A percentile compares a stretch with the other conserved stretches of the same genome.
These are phyloP conservation scores for Stachybotrys echinatus DNA, from an alignment of 2,329 filamentous ascomycete genomes.

Conservation along the genomic window DNA sequence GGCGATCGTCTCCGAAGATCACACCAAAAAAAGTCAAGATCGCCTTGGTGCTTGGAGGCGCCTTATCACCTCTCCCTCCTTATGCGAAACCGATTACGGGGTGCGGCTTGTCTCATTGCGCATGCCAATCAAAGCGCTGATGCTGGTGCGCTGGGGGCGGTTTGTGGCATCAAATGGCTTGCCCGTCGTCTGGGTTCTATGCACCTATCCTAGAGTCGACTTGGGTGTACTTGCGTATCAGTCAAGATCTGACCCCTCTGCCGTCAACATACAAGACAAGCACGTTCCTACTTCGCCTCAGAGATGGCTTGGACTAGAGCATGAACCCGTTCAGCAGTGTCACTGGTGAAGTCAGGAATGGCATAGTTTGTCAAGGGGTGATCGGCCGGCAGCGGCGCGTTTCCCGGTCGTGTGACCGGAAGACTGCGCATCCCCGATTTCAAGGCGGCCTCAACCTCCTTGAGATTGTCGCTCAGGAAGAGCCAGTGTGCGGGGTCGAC, in stretches of 20 bases:
- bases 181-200: too few species aligned
- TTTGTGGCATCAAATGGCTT: background rate
- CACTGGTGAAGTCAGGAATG: slow-evolving; percentile 26
- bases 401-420: slow-evolving; percentile 64
- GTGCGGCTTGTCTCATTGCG: background rate
- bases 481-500: slow-evolving; percentile 51
- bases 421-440: slow-evolving; percentile 58
- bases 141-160: too few species aligned
- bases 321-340: slow-evolving; percentile 12
- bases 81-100: background rate
- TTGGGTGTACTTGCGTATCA: too few species aligned
- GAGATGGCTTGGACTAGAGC: background rate
- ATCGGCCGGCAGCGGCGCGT: slow-evolving; percentile 53
- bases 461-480: slow-evolving; percentile 78
- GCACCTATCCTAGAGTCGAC: too few species aligned
- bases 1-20: background rate
- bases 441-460: slow-evolving; percentile 59
- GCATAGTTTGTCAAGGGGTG: slow-evolving; percentile 31
- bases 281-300: background rate
- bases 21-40: background rate
- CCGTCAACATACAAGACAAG: too few species aligned
- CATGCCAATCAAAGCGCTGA: background rate
- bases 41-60: too few species aligned
- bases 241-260: too few species aligned
- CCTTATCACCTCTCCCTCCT: background rate